A percentile compares a stretch with the other conserved stretches of the same genome.
Conservation (phyloP, 2,329 filamentous ascomycete genomes). For the Fusarium sp. region DNA sequence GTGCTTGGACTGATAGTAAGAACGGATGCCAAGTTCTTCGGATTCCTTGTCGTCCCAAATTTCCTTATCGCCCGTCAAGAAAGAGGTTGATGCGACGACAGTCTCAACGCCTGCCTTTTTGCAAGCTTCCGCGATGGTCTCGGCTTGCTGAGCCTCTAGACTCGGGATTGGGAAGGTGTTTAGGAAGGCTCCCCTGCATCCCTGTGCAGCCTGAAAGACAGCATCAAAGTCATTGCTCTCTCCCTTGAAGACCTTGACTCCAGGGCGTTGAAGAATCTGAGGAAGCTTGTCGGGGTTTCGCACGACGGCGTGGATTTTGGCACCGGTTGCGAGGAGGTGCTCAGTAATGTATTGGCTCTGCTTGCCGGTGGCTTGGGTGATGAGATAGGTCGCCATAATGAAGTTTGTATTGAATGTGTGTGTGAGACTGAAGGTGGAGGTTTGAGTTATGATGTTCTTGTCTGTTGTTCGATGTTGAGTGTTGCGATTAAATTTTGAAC, state of each 20-base stretch:
- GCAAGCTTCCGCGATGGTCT: conserved; percentile 47
- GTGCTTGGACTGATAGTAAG: conserved; percentile 53
- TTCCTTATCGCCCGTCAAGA: conserved; percentile 24
- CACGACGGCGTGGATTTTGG: conserved; percentile 51
- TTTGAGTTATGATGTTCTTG: not conserved
- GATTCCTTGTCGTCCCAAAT: conserved; percentile 41
- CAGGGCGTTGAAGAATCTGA: conserved; percentile 34
- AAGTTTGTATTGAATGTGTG: no score
- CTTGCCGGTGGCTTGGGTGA: conserved; percentile 51
- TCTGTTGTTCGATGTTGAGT: not conserved
- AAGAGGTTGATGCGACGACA: conserved; percentile 44
- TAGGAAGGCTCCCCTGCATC: conserved; percentile 48
- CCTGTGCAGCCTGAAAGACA: conserved; percentile 47
- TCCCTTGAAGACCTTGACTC: conserved; percentile 51
- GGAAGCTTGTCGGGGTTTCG: conserved; percentile 49
- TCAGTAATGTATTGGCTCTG: conserved; percentile 47
- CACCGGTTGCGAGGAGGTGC: conserved; percentile 49
- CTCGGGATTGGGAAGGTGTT: conserved; percentile 44
- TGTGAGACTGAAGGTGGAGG: no score
- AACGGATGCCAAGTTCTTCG: conserved; percentile 22
- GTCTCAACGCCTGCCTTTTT: conserved; percentile 47
- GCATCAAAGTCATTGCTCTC: conserved; percentile 49
- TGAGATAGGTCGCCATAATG: conserved; percentile 47
- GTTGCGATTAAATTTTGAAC: not conserved
- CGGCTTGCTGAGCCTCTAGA: conserved; percentile 46